Evolutionary conservation across 805 yeast species (phyloP).

Genomic region (Jamesozyma piceae): DNA sequence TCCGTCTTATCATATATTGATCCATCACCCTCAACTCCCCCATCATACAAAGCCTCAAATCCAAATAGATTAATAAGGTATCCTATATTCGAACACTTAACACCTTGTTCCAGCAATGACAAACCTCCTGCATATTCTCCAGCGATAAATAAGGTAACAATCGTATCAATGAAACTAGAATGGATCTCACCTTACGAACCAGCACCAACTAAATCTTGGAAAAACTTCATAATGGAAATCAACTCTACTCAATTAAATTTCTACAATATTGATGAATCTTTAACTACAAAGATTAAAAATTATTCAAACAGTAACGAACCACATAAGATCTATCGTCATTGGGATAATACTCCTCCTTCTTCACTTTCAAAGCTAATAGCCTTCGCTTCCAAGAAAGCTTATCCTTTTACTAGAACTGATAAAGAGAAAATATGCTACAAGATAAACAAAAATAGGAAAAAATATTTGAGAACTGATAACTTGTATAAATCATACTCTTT

Average conservation of each 20-base stretch:
- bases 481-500: constrained; percentile 62
- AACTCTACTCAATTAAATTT: constrained; percentile 82
- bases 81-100: constrained; percentile 30
- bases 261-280: constrained; percentile 37
- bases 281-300: constrained; percentile 25
- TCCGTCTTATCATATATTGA: constrained; percentile 23
- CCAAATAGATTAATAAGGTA: constrained; percentile 24
- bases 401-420: constrained; percentile 23
- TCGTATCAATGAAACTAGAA: constrained; percentile 58
- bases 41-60: constrained; percentile 20
- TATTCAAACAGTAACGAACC: constrained; percentile 6
- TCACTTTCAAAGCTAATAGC: constrained; percentile 7
- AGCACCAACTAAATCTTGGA: constrained; percentile 64
- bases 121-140: constrained; percentile 59
- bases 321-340: background rate
- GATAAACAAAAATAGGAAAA: constrained; percentile 14
- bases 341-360: constrained; percentile 6
- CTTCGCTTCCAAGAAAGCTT: constrained; percentile 12
- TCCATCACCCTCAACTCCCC: constrained; percentile 32
- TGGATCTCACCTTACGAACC: constrained; percentile 71
- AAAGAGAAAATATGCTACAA: constrained; percentile 18
- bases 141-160: constrained; percentile 50
- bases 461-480: constrained; percentile 27
- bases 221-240: constrained; percentile 54
- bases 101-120: constrained; percentile 28